These are phyloP conservation scores for Exophiala mesophila DNA, from an alignment of 2,329 filamentous ascomycete genomes.

Conservation along the genomic window DNA sequence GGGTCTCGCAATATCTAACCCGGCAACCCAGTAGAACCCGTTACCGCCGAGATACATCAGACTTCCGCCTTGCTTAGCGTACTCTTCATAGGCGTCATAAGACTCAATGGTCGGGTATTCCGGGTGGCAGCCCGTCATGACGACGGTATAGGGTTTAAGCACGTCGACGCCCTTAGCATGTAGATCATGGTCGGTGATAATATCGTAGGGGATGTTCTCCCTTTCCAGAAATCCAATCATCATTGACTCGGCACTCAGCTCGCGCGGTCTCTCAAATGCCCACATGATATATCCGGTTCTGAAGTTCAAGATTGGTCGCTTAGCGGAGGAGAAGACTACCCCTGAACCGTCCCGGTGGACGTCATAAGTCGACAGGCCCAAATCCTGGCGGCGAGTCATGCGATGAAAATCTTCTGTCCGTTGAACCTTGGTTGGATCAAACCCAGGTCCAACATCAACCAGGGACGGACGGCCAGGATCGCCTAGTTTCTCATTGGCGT, in stretches of 20 bases:
- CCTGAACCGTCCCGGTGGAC: slow-evolving; percentile 36
- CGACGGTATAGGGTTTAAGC: slow-evolving; percentile 23
- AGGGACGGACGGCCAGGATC: slow-evolving; percentile 28
- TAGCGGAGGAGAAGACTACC: slow-evolving; percentile 30
- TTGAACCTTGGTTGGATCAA: slow-evolving; percentile 7
- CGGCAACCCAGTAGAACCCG: slow-evolving; percentile 32
- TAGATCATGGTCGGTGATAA: slow-evolving; percentile 36
- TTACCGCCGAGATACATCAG: slow-evolving; percentile 37
- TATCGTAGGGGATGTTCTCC: slow-evolving; percentile 31
- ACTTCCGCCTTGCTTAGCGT: slow-evolving; percentile 30
- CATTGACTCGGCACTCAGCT: slow-evolving; percentile 34
- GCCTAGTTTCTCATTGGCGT: slow-evolving; percentile 37
- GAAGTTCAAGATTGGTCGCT: slow-evolving; percentile 36
- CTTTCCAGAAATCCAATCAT: slow-evolving; percentile 35
- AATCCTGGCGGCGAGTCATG: slow-evolving; percentile 31
- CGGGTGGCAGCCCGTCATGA: slow-evolving; percentile 32
- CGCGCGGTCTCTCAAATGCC: slow-evolving; percentile 34
- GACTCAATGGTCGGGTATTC: slow-evolving; percentile 33
- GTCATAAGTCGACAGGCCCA: slow-evolving; percentile 38
- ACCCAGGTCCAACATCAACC: slow-evolving; percentile 18
- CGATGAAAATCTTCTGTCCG: slow-evolving; percentile 23
- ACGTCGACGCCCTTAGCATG: slow-evolving; percentile 24
- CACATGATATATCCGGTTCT: slow-evolving; percentile 36
- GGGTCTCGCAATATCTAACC: slow-evolving; percentile 20
- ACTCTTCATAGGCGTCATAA: slow-evolving; percentile 29